These are phyloP conservation scores for Fusarium verrucosum DNA, from an alignment of 2,329 filamentous ascomycete species.

Conservation along the genomic window DNA sequence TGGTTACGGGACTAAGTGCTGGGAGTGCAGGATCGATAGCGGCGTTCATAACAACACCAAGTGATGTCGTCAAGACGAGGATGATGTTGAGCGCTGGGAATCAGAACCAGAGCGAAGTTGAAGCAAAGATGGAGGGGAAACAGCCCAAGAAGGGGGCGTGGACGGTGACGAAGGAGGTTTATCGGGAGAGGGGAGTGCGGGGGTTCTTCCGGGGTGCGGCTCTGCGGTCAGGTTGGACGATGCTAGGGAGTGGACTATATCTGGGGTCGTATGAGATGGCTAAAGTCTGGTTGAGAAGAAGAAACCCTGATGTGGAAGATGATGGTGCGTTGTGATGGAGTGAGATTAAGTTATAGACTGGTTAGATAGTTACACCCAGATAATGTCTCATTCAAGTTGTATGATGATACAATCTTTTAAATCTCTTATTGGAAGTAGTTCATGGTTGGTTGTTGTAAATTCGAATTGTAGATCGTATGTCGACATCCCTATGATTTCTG, in stretches of 20 bases:
- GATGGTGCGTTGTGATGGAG: slow-evolving; percentile 41
- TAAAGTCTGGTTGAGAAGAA: slow-evolving; percentile 67
- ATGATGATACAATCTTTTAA: too few species aligned
- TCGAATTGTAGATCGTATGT: slow-evolving; percentile 36
- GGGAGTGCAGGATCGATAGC: slow-evolving; percentile 78
- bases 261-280: slow-evolving; percentile 86
- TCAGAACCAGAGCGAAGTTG: slow-evolving; percentile 6
- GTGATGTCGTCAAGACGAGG: slow-evolving; percentile 89
- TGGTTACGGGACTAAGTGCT: slow-evolving; percentile 78
- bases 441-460: neutral
- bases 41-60: slow-evolving; percentile 84
- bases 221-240: slow-evolving; percentile 81
- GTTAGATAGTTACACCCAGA: neutral
- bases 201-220: slow-evolving; percentile 82
- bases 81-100: slow-evolving; percentile 78
- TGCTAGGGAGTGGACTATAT: slow-evolving; percentile 84
- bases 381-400: neutral
- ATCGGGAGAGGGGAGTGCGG: slow-evolving; percentile 71
- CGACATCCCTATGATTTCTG: slow-evolving; percentile 44
- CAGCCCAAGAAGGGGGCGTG: slow-evolving; percentile 58
- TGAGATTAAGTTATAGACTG: slow-evolving; percentile 8
- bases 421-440: neutral
- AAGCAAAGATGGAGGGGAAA: slow-evolving; percentile 40
- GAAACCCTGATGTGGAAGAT: slow-evolving; percentile 55
- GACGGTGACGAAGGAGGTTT: slow-evolving; percentile 71